phyloP scores from a whole-genome alignment of 1,284 basidiomycete species.

The Phlebopus sp. region DNA sequence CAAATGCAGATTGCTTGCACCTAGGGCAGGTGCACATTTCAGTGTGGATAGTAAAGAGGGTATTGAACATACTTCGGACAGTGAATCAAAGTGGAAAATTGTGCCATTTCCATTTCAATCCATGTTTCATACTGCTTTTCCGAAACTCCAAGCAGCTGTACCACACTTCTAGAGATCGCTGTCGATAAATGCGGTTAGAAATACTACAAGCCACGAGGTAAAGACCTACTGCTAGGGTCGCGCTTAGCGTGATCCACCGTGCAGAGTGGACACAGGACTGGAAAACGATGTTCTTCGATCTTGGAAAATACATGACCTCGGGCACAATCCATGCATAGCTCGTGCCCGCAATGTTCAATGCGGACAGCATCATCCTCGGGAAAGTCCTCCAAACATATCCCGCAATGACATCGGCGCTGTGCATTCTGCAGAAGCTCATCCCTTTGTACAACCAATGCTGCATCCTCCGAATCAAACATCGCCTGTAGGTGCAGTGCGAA shows the following conservation, averaged over 20 bases:
- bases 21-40: slow-evolving; percentile 27
- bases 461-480: slow-evolving; percentile 46
- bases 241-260: slow-evolving; percentile 30
- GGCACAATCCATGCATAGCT: slow-evolving; percentile 55
- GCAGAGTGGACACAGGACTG: slow-evolving; percentile 60
- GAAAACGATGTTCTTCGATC: slow-evolving; percentile 52
- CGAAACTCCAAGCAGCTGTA: slow-evolving; percentile 48
- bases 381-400: slow-evolving; percentile 53
- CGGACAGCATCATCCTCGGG: slow-evolving; percentile 45
- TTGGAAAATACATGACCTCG: slow-evolving; percentile 43
- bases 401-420: slow-evolving; percentile 47
- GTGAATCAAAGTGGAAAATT: slow-evolving; percentile 47
- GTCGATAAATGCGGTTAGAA: not conserved
- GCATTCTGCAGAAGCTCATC: slow-evolving; percentile 27
- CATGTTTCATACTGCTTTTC: slow-evolving; percentile 48
- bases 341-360: slow-evolving; percentile 48
- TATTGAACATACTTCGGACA: slow-evolving; percentile 25
- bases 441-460: slow-evolving; percentile 36
- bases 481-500: slow-evolving; percentile 41
- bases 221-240: slow-evolving; percentile 40
- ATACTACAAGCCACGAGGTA: not conserved
- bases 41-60: not conserved
- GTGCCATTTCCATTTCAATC: slow-evolving; percentile 52
- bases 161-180: slow-evolving; percentile 41
- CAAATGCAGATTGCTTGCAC: slow-evolving; percentile 44